These are phyloP conservation scores for Lyophyllum decastes DNA, from an alignment of 768 basidiomycete genomes.

Conservation along the genomic window DNA sequence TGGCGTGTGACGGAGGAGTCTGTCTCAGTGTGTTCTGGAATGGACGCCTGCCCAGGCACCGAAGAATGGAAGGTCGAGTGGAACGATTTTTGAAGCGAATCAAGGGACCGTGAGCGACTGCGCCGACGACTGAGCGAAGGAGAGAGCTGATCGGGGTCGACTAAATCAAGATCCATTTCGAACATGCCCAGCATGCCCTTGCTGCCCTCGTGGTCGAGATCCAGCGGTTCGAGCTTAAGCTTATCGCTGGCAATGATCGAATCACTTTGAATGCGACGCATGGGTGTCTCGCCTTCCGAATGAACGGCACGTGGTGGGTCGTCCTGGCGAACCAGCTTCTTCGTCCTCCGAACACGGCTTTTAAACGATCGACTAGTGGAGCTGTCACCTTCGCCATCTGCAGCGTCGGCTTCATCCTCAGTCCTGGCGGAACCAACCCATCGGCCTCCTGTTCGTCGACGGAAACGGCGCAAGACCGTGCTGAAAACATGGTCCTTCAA, in stretches of 20 bases:
- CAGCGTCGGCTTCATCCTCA: slow-evolving; percentile 60
- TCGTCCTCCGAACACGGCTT: slow-evolving; percentile 29
- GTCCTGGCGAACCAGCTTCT: slow-evolving; percentile 42
- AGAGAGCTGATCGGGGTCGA: slow-evolving; percentile 21
- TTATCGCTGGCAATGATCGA: slow-evolving; percentile 35
- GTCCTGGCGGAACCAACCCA: slow-evolving; percentile 38
- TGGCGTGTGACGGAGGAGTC: slow-evolving; percentile 72
- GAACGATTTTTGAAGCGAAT: slow-evolving; percentile 28
- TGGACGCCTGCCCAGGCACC: slow-evolving; percentile 26
- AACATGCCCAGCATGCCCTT: slow-evolving; percentile 36
- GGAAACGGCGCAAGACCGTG: slow-evolving; percentile 77
- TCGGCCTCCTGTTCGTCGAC: slow-evolving; percentile 49
- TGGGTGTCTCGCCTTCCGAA: slow-evolving; percentile 30
- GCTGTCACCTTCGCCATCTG: slow-evolving; percentile 39
- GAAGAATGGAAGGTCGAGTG: slow-evolving; percentile 26
- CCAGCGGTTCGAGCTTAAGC: slow-evolving; percentile 32
- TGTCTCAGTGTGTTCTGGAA: slow-evolving; percentile 33
- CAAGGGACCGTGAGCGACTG: slow-evolving; percentile 46
- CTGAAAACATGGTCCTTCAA: slow-evolving; percentile 96
- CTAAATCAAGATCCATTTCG: slow-evolving; percentile 42
- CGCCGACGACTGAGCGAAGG: slow-evolving; percentile 42
- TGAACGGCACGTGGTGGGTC: slow-evolving; percentile 43
- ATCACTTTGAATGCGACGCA: slow-evolving; percentile 73
- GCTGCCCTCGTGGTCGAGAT: slow-evolving; percentile 27
- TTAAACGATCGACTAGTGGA: slow-evolving; percentile 22